Percentiles rank a stretch among this genome's conserved stretches.
Evolutionary conservation across 2,329 filamentous ascomycete species (phyloP).

Genomic region (Colletotrichum cuscutae): DNA sequence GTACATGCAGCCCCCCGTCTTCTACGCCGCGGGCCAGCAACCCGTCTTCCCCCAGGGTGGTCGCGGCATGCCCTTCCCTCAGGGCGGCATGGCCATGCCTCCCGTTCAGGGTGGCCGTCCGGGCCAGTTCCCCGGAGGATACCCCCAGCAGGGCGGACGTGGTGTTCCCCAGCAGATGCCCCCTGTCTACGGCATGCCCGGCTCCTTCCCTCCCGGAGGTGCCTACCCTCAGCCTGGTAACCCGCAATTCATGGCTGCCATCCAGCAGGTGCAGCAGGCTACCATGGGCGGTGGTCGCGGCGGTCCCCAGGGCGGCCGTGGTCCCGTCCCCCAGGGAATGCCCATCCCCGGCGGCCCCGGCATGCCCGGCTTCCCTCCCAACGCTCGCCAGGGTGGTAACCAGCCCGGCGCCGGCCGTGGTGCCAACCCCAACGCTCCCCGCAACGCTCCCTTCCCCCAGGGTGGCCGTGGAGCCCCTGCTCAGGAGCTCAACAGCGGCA

Average conservation of each 20-base stretch:
- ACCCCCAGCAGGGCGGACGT: slow-evolving; percentile 88
- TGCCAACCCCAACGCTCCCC: slow-evolving; percentile 50
- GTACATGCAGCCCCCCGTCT: slow-evolving; percentile 91
- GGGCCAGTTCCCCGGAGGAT: slow-evolving; percentile 84
- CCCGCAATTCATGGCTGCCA: slow-evolving; percentile 83
- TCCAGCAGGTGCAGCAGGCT: slow-evolving; percentile 79
- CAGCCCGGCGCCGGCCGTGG: slow-evolving; percentile 54
- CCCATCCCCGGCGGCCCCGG: slow-evolving; percentile 57
- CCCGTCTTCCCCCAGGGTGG: slow-evolving; percentile 74
- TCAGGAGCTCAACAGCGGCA: slow-evolving; percentile 42
- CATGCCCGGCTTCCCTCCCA: slow-evolving; percentile 68
- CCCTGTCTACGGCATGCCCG: slow-evolving; percentile 84
- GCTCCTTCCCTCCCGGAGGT: slow-evolving; percentile 79
- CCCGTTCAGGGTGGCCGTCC: slow-evolving; percentile 84
- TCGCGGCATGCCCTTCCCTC: slow-evolving; percentile 74
- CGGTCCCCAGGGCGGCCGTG: slow-evolving; percentile 73
- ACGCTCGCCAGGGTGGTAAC: slow-evolving; percentile 62
- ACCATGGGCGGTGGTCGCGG: slow-evolving; percentile 70
- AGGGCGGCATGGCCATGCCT: slow-evolving; percentile 73
- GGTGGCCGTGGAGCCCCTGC: slow-evolving; percentile 54
- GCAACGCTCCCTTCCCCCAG: slow-evolving; percentile 57
- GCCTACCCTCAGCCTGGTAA: slow-evolving; percentile 81
- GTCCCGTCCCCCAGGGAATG: slow-evolving; percentile 79
- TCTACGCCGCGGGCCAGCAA: slow-evolving; percentile 87
- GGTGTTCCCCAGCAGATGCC: slow-evolving; percentile 90